Evolutionary conservation across 1,284 basidiomycete genomes (phyloP).

Genomic region (Serendipita sp.): DNA sequence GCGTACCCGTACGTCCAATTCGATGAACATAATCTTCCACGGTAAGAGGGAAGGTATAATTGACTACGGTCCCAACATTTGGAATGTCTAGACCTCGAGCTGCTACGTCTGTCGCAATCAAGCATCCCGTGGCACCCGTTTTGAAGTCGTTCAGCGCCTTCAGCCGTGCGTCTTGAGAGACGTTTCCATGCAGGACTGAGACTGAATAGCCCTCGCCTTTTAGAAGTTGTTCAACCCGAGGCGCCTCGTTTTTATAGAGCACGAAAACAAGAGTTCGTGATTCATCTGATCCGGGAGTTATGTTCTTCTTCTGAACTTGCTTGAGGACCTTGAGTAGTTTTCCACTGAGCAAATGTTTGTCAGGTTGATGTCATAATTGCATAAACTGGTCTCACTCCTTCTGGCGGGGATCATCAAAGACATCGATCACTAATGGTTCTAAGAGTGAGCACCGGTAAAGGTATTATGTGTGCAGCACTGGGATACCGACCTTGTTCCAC

Average conservation of each 20-base stretch:
- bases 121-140: constrained; percentile 63
- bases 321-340: constrained; percentile 7
- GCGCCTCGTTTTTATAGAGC: constrained; percentile 95
- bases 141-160: constrained; percentile 86
- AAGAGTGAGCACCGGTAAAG: background rate
- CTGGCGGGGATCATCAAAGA: constrained; percentile 73
- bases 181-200: constrained; percentile 84
- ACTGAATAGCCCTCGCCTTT: constrained; percentile 70
- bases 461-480: too few species aligned
- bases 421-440: constrained; percentile 47
- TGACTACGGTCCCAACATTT: constrained; percentile 82
- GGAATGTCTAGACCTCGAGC: constrained; percentile 95
- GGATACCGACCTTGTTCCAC: constrained; percentile 47
- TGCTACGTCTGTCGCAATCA: constrained; percentile 97
- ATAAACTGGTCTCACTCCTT: constrained; percentile 56
- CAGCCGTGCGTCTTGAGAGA: constrained; percentile 78
- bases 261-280: constrained; percentile 86
- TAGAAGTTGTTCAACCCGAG: constrained; percentile 75
- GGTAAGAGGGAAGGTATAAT: constrained; percentile 95
- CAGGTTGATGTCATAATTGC: background rate
- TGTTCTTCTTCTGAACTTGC: constrained; percentile 56
- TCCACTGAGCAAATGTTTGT: background rate
- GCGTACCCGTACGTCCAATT: constrained; percentile 79
- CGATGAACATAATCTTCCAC: constrained; percentile 96
- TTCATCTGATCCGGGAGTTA: constrained; percentile 32